Evolutionary conservation across 345 rosid genomes (phyloP), one percentile per base, ranked within the genome.

Genomic region (Populus ilicifolia): DNA sequence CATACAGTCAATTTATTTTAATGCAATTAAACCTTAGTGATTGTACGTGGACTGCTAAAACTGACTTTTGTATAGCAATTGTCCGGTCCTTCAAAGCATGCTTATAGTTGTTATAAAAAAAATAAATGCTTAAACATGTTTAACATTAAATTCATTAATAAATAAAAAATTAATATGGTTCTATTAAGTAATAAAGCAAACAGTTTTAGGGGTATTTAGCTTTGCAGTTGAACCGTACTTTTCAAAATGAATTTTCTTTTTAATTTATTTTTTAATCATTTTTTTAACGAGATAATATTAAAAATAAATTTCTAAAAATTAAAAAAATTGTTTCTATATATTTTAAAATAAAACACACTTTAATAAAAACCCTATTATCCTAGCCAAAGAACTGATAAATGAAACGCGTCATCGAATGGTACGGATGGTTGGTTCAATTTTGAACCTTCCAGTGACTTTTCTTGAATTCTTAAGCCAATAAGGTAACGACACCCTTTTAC

Each of bases 381-480:
- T 33, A 33, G 36, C 36, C 36, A 33, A 4, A 0, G 4, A 33
- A 33, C 36, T 33, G 5, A 33, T 75, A 64, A 48, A 33, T 2
- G 50, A 17, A 5, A 75, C 72, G 64, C 54, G 39, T 20, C 8
- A 30, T 36, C 8, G 2, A 27, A 38, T 69, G 41, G 41, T 38
- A 38, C 11, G 11, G 20, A 33, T 27, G 67, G 68, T 17, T 27
- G 61, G 68, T 17, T 41, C 52, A 10, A 30, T 5, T 33, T 8
- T 25, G 25, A 73, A 69, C 25, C 25, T 43, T 69, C 70, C 71
- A 48, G 27, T 75, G 76, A 75, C 79, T 80, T 80, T 21, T 13
- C 36, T 13, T 13, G 2, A 12, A 0, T 1, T 5, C 25, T 25
- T 41, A 1, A 33, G 65, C 83, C 80, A 80, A 72, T 76, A 44